Percentiles rank a stretch among this genome's conserved stretches.
Evolutionary conservation across 1,284 basidiomycete species (phyloP).

Genomic region (Tranzscheliella williamsii): DNA sequence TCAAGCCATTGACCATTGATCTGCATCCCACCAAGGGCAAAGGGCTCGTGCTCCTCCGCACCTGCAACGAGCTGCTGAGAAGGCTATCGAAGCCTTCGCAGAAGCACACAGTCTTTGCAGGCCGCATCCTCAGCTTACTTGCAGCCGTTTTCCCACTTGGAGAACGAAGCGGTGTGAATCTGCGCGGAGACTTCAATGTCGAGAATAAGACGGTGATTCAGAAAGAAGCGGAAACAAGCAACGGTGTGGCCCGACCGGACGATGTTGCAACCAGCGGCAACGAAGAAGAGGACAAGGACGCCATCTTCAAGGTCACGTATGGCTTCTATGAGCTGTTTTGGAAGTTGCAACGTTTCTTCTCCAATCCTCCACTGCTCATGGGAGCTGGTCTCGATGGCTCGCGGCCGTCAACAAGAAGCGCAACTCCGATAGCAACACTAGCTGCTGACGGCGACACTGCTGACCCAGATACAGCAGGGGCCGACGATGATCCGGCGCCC

Average conservation of each 20-base stretch:
- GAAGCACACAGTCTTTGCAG: conserved; percentile 77
- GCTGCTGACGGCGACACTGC: neutral
- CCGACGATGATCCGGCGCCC: conserved; percentile 37
- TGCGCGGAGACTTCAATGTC: conserved; percentile 76
- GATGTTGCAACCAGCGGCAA: conserved; percentile 9
- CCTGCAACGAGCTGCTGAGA: conserved; percentile 81
- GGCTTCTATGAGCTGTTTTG: conserved; percentile 55
- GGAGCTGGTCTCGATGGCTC: conserved; percentile 9
- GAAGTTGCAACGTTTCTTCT: conserved; percentile 51
- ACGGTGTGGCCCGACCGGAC: conserved; percentile 6
- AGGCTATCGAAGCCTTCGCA: conserved; percentile 80
- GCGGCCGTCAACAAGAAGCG: conserved; percentile 15
- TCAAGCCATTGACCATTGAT: conserved; percentile 40
- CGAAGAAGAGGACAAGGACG: conserved; percentile 26
- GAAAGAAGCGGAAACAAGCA: conserved; percentile 29
- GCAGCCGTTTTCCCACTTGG: conserved; percentile 82
- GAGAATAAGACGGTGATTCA: conserved; percentile 64
- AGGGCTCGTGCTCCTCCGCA: conserved; percentile 78
- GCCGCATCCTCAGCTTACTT: conserved; percentile 81
- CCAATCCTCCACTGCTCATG: conserved; percentile 49
- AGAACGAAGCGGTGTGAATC: conserved; percentile 85
- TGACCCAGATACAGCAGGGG: conserved; percentile 2
- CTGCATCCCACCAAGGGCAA: conserved; percentile 84
- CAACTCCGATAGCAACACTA: conserved; percentile 8
- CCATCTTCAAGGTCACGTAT: conserved; percentile 26